Evolutionary conservation across 2,329 filamentous ascomycete genomes (phyloP).

Genomic region (Aspergillus fijiensis): DNA sequence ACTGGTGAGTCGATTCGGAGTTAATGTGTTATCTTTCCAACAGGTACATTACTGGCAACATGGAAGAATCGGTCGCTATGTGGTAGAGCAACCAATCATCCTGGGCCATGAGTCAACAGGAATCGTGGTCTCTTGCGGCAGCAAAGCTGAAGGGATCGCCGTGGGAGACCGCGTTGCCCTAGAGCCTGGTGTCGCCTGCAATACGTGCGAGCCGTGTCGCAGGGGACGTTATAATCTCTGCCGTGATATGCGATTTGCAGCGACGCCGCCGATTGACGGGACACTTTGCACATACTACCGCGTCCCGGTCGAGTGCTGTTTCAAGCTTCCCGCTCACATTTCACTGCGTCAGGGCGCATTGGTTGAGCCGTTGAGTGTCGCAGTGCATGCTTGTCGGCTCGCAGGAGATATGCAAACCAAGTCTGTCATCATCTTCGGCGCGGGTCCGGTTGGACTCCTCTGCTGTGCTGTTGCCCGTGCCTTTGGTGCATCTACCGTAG

Average conservation of each 20-base stretch:
- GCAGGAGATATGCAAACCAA: constrained; percentile 70
- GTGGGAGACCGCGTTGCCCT: constrained; percentile 71
- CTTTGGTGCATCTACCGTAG: constrained; percentile 74
- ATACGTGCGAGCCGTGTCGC: constrained; percentile 70
- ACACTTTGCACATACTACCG: constrained; percentile 81
- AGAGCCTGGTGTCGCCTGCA: constrained; percentile 70
- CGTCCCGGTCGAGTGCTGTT: constrained; percentile 82
- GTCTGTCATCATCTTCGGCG: constrained; percentile 76
- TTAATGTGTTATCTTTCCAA: background rate
- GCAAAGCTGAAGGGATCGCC: constrained; percentile 53
- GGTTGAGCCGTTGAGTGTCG: constrained; percentile 80
- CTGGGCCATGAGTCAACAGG: constrained; percentile 69
- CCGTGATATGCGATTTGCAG: constrained; percentile 79
- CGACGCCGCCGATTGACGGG: constrained; percentile 82
- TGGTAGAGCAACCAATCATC: constrained; percentile 37
- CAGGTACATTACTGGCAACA: constrained; percentile 44
- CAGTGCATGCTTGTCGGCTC: constrained; percentile 75
- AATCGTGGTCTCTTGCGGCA: constrained; percentile 59
- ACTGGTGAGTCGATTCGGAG: background rate
- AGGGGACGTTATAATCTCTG: constrained; percentile 84
- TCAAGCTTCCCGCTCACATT: constrained; percentile 65
- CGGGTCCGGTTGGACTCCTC: constrained; percentile 78
- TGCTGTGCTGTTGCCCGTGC: constrained; percentile 78
- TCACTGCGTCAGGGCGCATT: constrained; percentile 78
- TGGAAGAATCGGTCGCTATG: constrained; percentile 38